Evolutionary conservation across 2,329 filamentous ascomycete species (phyloP), one percentile per base, ranked within the genome.

Genomic region (Trichoderma harzianum): DNA sequence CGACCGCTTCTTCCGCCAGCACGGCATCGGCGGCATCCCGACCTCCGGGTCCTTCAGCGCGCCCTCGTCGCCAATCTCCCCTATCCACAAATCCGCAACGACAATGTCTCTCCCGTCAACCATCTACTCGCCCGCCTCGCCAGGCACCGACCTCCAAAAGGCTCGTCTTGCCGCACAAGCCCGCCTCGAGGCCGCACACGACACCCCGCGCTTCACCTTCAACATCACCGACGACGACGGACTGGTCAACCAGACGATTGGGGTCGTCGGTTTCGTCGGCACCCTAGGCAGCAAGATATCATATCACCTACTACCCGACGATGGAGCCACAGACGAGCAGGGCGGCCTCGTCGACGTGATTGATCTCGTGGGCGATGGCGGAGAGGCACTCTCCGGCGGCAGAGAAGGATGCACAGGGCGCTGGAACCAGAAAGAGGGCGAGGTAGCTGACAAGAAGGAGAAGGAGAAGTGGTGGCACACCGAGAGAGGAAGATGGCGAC

Each of bases 91-190:
- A 57, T 83, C 81, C 0, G 79, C 81, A 32, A 83, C 80, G 39
- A 81, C 79, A 39, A 79, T 80, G 43, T 76, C 77, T 2, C 73
- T 80, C n/a, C 75, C 78, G 24, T 76, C 77, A 5, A 72, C 72
- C 26, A 73, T 78, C 26, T 77, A 78, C 7, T 60, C 66, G 64
- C 28, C 71, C 14, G 12, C 74, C 65, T 66, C 75, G 68, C 78
- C 82, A 16, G 82, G 82, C 69, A 86, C 83, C 72, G 83, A 87
- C 74, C 84, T 88, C 18, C 79, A 82, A 69, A 76, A 81, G 24
- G 85, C 90, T 1, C 88, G 92, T 0, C 82, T 90, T 7, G 87
- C 88, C 18, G 92, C 92, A 0, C 92, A 94, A 78, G 81, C 85
- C 0, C 86, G 92, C 1, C 85, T 93, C 26, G 87, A 92, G 47